phyloP scores from a whole-genome alignment of 495 filamentous ascomycete species.

The Astrothelium subdiscretum region DNA sequence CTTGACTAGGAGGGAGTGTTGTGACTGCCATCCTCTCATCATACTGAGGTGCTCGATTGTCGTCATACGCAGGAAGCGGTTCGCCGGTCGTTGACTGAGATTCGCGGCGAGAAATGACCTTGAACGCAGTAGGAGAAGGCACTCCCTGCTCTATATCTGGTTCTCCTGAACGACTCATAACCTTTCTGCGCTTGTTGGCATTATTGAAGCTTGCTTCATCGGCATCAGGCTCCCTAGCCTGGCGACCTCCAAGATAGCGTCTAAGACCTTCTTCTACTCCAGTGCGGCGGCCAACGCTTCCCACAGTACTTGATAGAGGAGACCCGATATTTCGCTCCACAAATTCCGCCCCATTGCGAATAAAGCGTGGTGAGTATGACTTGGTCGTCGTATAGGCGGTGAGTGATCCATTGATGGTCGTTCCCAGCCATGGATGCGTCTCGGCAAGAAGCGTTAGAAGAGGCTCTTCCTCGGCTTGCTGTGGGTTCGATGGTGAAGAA shows the following conservation, averaged over 20 bases:
- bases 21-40: constrained; percentile 38
- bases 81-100: constrained; percentile 48
- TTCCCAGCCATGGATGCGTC: constrained; percentile 64
- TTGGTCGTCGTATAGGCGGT: constrained; percentile 75
- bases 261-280: constrained; percentile 73
- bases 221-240: constrained; percentile 21
- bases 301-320: constrained; percentile 70
- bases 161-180: constrained; percentile 26
- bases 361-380: constrained; percentile 75
- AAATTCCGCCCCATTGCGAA: constrained; percentile 63
- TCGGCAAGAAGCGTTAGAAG: constrained; percentile 69
- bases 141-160: constrained; percentile 3
- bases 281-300: constrained; percentile 66
- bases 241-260: constrained; percentile 53
- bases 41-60: constrained; percentile 59
- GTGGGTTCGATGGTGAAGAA: neutral
- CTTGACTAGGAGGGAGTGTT: constrained; percentile 5
- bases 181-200: constrained; percentile 52
- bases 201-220: constrained; percentile 32
- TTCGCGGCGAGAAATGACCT: constrained; percentile 14
- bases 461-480: constrained; percentile 47
- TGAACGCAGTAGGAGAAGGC: constrained; percentile 23
- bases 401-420: constrained; percentile 68
- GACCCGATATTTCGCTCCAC: constrained; percentile 72
- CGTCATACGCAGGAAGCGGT: constrained; percentile 69